A percentile compares a stretch with the other conserved stretches of the same genome.
Evolutionary conservation across 805 yeast genomes (phyloP).

Genomic region (Suhomyces faveliae): DNA sequence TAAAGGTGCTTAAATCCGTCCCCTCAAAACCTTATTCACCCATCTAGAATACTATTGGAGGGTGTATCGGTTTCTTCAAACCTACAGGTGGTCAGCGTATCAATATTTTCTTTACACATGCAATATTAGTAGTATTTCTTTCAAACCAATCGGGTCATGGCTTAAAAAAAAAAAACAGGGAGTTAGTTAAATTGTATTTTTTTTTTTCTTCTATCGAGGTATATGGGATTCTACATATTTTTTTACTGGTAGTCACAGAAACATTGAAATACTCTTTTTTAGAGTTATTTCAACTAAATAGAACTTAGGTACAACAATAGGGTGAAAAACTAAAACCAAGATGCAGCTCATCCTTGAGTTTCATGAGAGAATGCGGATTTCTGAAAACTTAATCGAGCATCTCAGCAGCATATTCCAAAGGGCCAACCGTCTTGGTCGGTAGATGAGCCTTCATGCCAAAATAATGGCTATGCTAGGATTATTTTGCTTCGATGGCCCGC

Average conservation of each 20-base stretch:
- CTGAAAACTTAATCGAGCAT: neutral
- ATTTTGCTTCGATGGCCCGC: too few species aligned
- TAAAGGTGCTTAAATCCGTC: neutral
- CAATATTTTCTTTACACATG: neutral
- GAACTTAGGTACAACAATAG: neutral
- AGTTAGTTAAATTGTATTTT: neutral
- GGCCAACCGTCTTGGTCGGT: neutral
- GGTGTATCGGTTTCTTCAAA: neutral
- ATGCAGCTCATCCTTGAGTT: neutral
- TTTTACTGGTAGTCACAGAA: too few species aligned
- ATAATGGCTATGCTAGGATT: too few species aligned
- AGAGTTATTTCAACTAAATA: neutral
- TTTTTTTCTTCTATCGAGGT: too few species aligned
- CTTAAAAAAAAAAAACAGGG: too few species aligned
- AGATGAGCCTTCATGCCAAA: neutral
- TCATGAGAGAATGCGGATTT: neutral
- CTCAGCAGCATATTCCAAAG: neutral
- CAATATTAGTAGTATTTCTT: neutral
- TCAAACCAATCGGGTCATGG: neutral
- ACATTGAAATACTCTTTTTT: too few species aligned
- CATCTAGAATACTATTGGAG: neutral
- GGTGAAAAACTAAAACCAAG: neutral
- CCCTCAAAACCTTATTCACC: neutral
- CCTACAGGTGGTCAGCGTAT: neutral
- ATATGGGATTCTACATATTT: too few species aligned